A percentile compares a stretch with the other conserved stretches of the same genome.
phyloP scores from a whole-genome alignment of 345 rosid species.

The Lepidium aucheri region DNA sequence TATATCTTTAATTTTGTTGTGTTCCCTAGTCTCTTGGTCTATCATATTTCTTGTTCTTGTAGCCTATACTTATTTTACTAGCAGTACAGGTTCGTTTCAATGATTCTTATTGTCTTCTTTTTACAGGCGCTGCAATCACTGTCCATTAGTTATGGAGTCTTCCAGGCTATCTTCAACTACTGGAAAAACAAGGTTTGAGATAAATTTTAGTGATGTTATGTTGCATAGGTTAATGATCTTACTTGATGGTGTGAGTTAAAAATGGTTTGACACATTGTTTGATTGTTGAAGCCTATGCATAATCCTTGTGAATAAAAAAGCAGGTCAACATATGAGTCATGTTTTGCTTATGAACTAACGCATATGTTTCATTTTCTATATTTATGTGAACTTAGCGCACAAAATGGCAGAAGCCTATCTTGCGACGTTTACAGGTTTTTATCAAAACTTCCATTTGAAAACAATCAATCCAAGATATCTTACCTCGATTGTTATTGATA shows the following conservation, averaged over 20 bases:
- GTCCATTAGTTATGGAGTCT: constrained; percentile 49
- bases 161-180: constrained; percentile 68
- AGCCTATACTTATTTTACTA: not conserved
- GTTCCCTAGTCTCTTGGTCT: not conserved
- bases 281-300: constrained; percentile 3
- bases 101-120: constrained; percentile 1
- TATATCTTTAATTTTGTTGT: constrained; percentile 29
- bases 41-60: constrained; percentile 2
- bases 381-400: constrained; percentile 54
- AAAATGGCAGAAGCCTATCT: constrained; percentile 94
- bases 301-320: not conserved
- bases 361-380: not conserved
- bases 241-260: not conserved
- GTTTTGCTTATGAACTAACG: constrained; percentile 5
- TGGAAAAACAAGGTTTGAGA: constrained; percentile 87
- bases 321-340: not conserved
- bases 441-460: not conserved
- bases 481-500: not conserved
- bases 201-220: not conserved
- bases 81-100: not conserved
- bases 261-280: not conserved
- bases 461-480: not conserved
- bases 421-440: constrained; percentile 96
- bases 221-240: not conserved
- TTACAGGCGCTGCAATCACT: constrained; percentile 71